Evolutionary conservation across 768 basidiomycete genomes (phyloP), one percentile per base, ranked within the genome.

Genomic region (Tylopilus cervinicoccineus): DNA sequence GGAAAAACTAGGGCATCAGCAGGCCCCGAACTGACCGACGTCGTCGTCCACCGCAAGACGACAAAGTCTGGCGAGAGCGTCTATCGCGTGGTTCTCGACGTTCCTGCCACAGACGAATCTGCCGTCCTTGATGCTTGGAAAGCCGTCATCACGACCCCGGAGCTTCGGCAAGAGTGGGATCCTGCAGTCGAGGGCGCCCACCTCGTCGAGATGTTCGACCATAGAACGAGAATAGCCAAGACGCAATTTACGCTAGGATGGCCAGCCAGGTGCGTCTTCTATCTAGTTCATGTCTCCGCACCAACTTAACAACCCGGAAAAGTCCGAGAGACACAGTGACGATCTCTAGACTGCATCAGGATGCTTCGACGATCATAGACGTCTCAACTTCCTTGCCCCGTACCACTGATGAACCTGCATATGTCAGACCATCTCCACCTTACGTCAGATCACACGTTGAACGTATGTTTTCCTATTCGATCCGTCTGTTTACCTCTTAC

Each of bases 311-410:
- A 20, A 13, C n/a, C 39, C 45, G 11, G 9, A 40, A 23, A 51
- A 95, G 91, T 62, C 95, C 95, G 4, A 76, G 95, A 56, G 95
- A 99, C 60, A 84, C 93, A 13, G 86, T 99, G 36, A 95, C 92
- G 14, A 94, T 99, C 58, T 89, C 92, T 38, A 82, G 89, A 51
- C 81, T 89, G 31, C 84, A 88, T 60, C 77, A 83, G 54, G 91
- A 96, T 64, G 65, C 84, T 24, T 77, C 83, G 4, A 92, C 90
- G 14, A 74, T 95, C 45, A 83, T 97, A 69, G 87, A 93, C 67
- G 83, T 97, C 50, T 84, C 93, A 3, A 94, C 93, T 8, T 94
- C 93, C n/a, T 75, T 97, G 20, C 93, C 94, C 51, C 84, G 93
- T 38, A 93, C 93, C 34, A 70, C 78, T 28, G 91, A 95, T 55